phyloP scores from a whole-genome alignment of 2,329 filamentous ascomycete species.

The Alternaria atra region DNA sequence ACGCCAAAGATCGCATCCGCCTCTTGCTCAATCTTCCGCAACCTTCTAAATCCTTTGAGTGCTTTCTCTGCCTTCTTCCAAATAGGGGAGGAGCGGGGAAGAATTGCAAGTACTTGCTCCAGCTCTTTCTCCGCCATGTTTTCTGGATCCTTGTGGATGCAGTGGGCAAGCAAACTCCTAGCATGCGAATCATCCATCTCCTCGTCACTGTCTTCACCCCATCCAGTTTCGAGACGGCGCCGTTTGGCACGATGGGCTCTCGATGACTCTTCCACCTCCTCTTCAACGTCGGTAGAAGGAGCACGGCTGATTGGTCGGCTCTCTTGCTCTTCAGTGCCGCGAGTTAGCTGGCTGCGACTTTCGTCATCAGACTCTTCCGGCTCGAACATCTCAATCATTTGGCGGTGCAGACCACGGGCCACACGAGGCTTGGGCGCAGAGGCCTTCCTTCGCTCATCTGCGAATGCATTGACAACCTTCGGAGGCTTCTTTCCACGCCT shows the following conservation, averaged over 20 bases:
- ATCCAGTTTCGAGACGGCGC: slow-evolving; percentile 55
- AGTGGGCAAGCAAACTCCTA: slow-evolving; percentile 58
- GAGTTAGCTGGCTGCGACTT: slow-evolving; percentile 69
- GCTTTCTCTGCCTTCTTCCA: slow-evolving; percentile 77
- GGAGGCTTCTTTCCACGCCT: slow-evolving; percentile 51
- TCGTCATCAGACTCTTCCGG: slow-evolving; percentile 89
- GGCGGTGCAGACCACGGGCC: slow-evolving; percentile 80
- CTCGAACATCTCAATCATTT: slow-evolving; percentile 75
- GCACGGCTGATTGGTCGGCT: slow-evolving; percentile 80
- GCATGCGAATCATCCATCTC: slow-evolving; percentile 59
- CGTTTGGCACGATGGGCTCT: slow-evolving; percentile 57
- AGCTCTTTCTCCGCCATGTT: slow-evolving; percentile 71
- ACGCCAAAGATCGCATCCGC: slow-evolving; percentile 73
- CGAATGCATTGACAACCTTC: slow-evolving; percentile 57
- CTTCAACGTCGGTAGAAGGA: slow-evolving; percentile 61
- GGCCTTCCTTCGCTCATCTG: slow-evolving; percentile 67
- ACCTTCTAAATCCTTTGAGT: slow-evolving; percentile 61
- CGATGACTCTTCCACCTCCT: slow-evolving; percentile 59
- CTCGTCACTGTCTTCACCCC: slow-evolving; percentile 60
- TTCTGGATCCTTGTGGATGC: slow-evolving; percentile 70
- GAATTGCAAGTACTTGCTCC: slow-evolving; percentile 64
- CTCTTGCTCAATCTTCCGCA: slow-evolving; percentile 83
- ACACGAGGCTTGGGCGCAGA: slow-evolving; percentile 66
- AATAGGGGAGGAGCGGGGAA: slow-evolving; percentile 69
- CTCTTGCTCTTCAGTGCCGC: slow-evolving; percentile 86